phyloP scores from a whole-genome alignment of 495 filamentous ascomycete genomes.

The Hypomontagnella monticulosa region DNA sequence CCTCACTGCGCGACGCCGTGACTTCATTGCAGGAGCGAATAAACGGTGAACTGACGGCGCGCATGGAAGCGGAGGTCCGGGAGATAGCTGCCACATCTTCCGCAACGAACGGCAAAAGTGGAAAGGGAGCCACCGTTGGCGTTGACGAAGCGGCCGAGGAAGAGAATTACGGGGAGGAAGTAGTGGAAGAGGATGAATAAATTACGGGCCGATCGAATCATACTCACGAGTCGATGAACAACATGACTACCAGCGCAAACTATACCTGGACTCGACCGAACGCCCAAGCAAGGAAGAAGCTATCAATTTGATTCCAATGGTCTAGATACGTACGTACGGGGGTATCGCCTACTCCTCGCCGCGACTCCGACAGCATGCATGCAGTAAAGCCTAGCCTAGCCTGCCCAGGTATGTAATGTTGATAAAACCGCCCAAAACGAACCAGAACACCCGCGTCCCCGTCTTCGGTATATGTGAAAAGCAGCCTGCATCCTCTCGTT shows the following conservation, averaged over 20 bases:
- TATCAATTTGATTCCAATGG: conserved; percentile 24
- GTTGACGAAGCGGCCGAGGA: conserved; percentile 66
- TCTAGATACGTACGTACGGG: conserved; percentile 12
- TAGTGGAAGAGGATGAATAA: conserved; percentile 59
- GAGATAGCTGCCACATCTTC: conserved; percentile 48
- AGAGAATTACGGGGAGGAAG: conserved; percentile 87
- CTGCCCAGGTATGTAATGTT: conserved; percentile 7
- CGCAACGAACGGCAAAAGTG: conserved; percentile 65
- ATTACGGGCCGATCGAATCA: not conserved
- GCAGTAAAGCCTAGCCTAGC: conserved; percentile 7
- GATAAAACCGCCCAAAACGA: not conserved
- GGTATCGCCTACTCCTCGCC: conserved; percentile 24
- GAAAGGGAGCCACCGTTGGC: conserved; percentile 40
- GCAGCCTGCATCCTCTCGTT: not conserved
- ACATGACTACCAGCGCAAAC: not conserved
- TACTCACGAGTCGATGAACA: not conserved
- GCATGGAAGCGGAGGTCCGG: conserved; percentile 82
- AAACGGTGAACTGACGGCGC: conserved; percentile 82
- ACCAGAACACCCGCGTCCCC: conserved; percentile 17
- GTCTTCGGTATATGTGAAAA: conserved; percentile 16
- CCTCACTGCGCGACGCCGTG: conserved; percentile 68
- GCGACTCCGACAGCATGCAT: conserved; percentile 24
- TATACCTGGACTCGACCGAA: not conserved
- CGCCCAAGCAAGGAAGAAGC: conserved; percentile 1
- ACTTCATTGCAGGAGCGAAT: conserved; percentile 73